Conservation (phyloP, 1,139 yeast genomes). For the Candida buenavistaensis region DNA sequence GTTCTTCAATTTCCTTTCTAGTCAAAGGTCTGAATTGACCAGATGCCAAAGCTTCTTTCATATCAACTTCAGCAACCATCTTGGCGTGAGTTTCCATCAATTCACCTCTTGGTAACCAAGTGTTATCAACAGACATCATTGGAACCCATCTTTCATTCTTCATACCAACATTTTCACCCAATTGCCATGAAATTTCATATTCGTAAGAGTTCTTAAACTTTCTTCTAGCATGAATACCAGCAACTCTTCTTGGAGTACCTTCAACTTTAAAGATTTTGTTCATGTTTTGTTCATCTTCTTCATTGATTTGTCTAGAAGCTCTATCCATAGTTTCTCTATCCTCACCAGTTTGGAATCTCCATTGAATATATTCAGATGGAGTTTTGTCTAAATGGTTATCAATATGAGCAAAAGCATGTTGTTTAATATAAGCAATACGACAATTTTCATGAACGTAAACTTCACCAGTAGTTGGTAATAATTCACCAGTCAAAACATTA, state of each 20-base stretch:
- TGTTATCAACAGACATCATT: constrained; percentile 99
- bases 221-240: constrained; percentile 95
- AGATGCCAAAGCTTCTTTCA: constrained; percentile 99
- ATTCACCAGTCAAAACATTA: constrained; percentile 98
- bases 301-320: constrained; percentile 98
- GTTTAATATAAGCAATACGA: constrained; percentile 99
- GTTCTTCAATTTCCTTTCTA: constrained; percentile 99
- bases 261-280: constrained; percentile 98
- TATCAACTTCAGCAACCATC: constrained; percentile 99
- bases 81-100: constrained; percentile 97
- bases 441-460: constrained; percentile 99
- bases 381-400: constrained; percentile 98
- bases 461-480: constrained; percentile 96
- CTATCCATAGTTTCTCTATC: constrained; percentile 99
- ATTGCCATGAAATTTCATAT: constrained; percentile 94
- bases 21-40: constrained; percentile 99
- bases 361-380: constrained; percentile 99
- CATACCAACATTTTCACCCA: constrained; percentile 99
- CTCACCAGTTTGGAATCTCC: constrained; percentile 99
- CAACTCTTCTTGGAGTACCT: constrained; percentile 97
- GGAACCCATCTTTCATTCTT: constrained; percentile 99
- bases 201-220: constrained; percentile 99
- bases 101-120: constrained; percentile 99
- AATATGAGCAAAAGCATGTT: constrained; percentile 99
- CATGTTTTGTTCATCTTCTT: constrained; percentile 96